Percentiles rank a stretch among this genome's conserved stretches.
Conservation (phyloP, 2,329 filamentous ascomycete species). For the Trichoderma arundinaceum region DNA sequence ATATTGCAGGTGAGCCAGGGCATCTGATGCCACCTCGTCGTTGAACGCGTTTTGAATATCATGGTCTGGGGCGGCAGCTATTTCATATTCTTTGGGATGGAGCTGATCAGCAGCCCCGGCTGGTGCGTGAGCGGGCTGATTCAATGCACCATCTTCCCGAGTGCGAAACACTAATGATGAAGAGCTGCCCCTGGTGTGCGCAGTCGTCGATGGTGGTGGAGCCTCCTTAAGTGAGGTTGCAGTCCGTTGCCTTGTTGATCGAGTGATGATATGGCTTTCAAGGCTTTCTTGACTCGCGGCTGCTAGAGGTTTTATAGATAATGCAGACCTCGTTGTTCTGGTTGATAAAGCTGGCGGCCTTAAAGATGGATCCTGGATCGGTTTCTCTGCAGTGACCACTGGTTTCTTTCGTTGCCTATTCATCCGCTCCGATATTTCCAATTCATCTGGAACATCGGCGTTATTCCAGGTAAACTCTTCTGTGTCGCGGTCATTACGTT, state of each 20-base stretch:
- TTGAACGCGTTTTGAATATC: constrained; percentile 38
- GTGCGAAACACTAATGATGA: constrained; percentile 54
- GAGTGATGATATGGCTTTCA: not conserved
- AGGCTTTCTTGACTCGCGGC: not conserved
- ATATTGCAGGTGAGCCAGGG: constrained; percentile 56
- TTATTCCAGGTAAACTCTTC: constrained; percentile 67
- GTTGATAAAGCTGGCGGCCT: constrained; percentile 54
- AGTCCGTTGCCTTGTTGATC: constrained; percentile 45
- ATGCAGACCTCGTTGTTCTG: constrained; percentile 2
- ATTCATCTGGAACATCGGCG: constrained; percentile 56
- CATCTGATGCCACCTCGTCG: constrained; percentile 31
- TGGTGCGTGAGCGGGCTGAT: not conserved
- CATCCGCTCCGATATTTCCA: not conserved
- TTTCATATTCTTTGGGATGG: constrained; percentile 37
- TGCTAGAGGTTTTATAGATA: not conserved
- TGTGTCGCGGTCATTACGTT: constrained; percentile 69
- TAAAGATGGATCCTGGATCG: not conserved
- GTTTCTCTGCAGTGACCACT: constrained; percentile 2
- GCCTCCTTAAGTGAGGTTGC: constrained; percentile 60
- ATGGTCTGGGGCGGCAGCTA: constrained; percentile 56
- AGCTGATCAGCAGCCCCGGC: not conserved
- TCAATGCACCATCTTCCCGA: constrained; percentile 30
- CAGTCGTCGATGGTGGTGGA: constrained; percentile 80
- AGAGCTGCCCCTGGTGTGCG: constrained; percentile 78
- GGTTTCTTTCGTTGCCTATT: not conserved